Evolutionary conservation across 257 asterid genomes (phyloP), one percentile per base, ranked within the genome.

Genomic region (Solanum ossicruentum): DNA sequence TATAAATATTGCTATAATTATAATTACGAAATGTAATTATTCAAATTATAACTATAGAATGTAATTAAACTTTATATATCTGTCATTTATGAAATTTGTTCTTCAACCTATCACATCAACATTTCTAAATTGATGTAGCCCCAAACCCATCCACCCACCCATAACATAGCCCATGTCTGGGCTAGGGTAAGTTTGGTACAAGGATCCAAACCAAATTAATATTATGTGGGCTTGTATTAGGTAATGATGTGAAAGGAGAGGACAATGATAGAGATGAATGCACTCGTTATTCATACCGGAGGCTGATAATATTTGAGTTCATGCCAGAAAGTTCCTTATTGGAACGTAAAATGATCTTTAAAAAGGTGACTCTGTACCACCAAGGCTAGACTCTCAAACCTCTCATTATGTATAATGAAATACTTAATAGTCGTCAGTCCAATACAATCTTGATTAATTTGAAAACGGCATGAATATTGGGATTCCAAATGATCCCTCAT

Each of bases 291-390:
- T 65, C 8, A 65, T 26, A 65, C 0, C 26, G 20, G 11, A 4
- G 9, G 1, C 1, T 1, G 6, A 66, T 2, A 3, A 28, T 10
- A 28, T 66, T 0, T 8, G 0, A 0, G 3, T 66, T 28, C 0
- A 6, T 28, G 5, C 23, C 4, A 6, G 13, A 36, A 66, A 66
- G 1, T 66, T 0, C 1, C 0, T 66, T 1, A 7, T 65, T 23
- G 41, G 3, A 1, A 26, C 6, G n/a, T 66, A 28, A 28, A 28
- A 8, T 0, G 0, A 2, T 28, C 20, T 6, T 26, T 65, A 65
- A 65, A 65, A 65, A 26, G 6, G 32, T 1, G 2, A 7, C 0
- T 23, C 0, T 0, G 0, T 63, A 63, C 36, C 5, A 6, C 5
- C 67, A 60, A 21, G 16, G 4, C 71, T 12, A 11, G n/a, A 65